These are phyloP conservation scores for Globisporangium parvum DNA, from an alignment of 352 stramenopile genomes.

Conservation along the genomic window DNA sequence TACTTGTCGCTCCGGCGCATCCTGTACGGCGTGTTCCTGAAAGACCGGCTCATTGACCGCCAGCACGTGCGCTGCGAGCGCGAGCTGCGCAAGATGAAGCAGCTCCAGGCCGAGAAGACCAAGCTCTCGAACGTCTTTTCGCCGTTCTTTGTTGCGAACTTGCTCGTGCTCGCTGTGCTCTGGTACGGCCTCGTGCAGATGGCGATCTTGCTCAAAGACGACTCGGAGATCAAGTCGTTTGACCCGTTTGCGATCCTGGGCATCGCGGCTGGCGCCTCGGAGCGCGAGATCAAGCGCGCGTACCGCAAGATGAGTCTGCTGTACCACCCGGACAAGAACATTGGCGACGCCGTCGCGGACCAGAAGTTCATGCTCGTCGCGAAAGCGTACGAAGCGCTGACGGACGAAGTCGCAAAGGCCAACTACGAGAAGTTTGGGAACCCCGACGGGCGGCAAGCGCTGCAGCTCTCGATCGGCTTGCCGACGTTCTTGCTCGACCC, in stretches of 20 bases:
- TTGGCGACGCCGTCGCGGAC: constrained; percentile 93
- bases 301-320: constrained; percentile 92
- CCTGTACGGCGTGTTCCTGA: constrained; percentile 86
- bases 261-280: constrained; percentile 86
- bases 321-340: constrained; percentile 96
- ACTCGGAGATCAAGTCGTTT: constrained; percentile 98
- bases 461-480: constrained; percentile 95
- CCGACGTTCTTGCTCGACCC: constrained; percentile 97
- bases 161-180: constrained; percentile 59
- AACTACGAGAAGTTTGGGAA: constrained; percentile 99
- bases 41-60: constrained; percentile 84
- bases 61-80: constrained; percentile 77
- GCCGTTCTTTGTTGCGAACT: constrained; percentile 63
- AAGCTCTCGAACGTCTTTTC: constrained; percentile 83
- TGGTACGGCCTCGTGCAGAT: constrained; percentile 90
- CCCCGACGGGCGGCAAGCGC: constrained; percentile 96
- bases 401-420: constrained; percentile 93
- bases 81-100: constrained; percentile 81
- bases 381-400: constrained; percentile 93
- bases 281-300: constrained; percentile 94
- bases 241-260: constrained; percentile 97
- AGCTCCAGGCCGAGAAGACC: constrained; percentile 81
- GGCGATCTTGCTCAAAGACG: constrained; percentile 85
- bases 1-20: constrained; percentile 84
- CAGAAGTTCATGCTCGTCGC: constrained; percentile 99